Base-by-base conservation (phyloP, 805 yeast genomes). In the Dipodascus geniculatus region DNA sequence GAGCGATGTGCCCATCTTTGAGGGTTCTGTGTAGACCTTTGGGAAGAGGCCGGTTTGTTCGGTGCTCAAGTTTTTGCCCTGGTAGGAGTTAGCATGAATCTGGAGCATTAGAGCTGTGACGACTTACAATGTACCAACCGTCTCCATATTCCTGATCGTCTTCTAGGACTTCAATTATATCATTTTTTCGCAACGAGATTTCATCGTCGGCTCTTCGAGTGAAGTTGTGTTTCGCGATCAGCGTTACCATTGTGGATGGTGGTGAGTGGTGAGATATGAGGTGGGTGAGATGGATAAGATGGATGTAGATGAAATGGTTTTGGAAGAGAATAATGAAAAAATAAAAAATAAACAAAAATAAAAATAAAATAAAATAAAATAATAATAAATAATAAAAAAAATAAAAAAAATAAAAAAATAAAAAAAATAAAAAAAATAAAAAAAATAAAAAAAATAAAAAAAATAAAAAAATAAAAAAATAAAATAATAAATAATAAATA, bases 41-140 rank as follows among this genome's bases (percentile, higher is more conserved):
- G 99, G 99, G 64, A 89, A 93, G 47, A 91, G 72, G 0, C 99
- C 99, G 11, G 87, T 91, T 52, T 79, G 77, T 53, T 80, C 78
- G 0, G 91, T 82, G 51, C 78, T 64, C 51, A 87, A 64, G 61
- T 90, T 90, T 17, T 16, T 9, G 17, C 44, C 44, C 44, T 38
- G 20, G 6, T 6, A n/a, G 17, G 14, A 38, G 44, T 38, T 38
- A 38, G 44, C 44, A 38, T 38, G 17, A n/a, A 11, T 38, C 44
- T 11, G 19, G 44, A n/a, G 4, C 17, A 38, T 6, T 6, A n/a
- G 14, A 4, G 44, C 44, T 11, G 17, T 38, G 17, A 17, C 4
- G 4, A 38, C 44, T 38, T 38, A n/a, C 44, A 3, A 38, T 9
- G 19, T 11, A 38, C 44, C 44, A 38, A 17, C 44, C 44, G 44